phyloP scores from a whole-genome alignment of 164 flowering plant species.

The Stephania cephalantha region DNA sequence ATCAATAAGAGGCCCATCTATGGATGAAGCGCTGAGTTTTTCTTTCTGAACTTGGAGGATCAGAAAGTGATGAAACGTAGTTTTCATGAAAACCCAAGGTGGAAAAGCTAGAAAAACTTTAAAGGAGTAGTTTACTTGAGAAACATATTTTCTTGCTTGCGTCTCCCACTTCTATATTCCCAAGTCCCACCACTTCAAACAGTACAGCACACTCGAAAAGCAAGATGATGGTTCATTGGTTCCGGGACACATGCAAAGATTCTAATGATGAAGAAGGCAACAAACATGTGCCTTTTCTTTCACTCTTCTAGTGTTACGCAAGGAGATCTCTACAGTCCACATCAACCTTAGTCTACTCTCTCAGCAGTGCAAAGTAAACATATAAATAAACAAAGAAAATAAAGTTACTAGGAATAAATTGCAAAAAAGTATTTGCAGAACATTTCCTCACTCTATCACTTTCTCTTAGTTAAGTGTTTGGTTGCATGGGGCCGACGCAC shows the following conservation, averaged over 20 bases:
- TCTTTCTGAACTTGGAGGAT: not conserved
- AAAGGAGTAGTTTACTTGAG: not conserved
- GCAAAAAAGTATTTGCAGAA: too few relatives aligned
- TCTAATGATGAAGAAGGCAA: not conserved
- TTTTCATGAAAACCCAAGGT: not conserved
- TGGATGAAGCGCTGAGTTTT: not conserved
- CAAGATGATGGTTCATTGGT: not conserved
- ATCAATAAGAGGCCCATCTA: not conserved
- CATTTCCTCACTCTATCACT: too few relatives aligned
- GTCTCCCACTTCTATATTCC: not conserved
- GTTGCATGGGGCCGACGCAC: too few relatives aligned
- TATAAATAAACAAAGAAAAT: too few relatives aligned
- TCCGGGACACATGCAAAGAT: not conserved
- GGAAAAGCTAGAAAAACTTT: too few relatives aligned
- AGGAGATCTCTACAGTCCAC: not conserved
- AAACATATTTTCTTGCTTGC: not conserved
- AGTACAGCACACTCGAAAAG: too few relatives aligned
- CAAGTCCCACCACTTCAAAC: not conserved
- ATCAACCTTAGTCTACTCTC: not conserved
- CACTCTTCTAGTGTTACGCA: not conserved
- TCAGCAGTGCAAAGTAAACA: too few relatives aligned
- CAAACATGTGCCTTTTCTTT: not conserved
- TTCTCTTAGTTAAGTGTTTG: too few relatives aligned
- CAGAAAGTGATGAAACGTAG: not conserved
- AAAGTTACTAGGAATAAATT: too few relatives aligned